These are phyloP conservation scores for Kingdonia uniflora DNA, from an alignment of 164 flowering plant genomes.

Conservation along the genomic window DNA sequence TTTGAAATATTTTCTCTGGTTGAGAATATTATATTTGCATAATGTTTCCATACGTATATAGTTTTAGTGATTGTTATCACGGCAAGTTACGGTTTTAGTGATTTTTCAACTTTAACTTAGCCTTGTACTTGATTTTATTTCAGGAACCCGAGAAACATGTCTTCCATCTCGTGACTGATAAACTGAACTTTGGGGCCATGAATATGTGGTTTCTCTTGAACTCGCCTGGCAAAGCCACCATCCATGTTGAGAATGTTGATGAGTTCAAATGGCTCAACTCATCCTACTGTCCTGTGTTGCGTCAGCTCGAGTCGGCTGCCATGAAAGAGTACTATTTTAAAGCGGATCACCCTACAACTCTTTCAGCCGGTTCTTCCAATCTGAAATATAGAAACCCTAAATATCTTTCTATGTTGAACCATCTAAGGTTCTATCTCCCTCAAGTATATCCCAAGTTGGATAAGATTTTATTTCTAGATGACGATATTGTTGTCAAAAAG, in stretches of 20 bases:
- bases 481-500: slow-evolving; percentile 97
- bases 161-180: slow-evolving; percentile 94
- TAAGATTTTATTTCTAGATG: slow-evolving; percentile 94
- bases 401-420: slow-evolving; percentile 97
- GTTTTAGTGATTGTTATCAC: no score
- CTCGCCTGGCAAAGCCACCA: slow-evolving; percentile 95
- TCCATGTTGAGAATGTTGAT: slow-evolving; percentile 96
- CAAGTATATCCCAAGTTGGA: slow-evolving; percentile 92
- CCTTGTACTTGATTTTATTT: slow-evolving; percentile 20
- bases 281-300: slow-evolving; percentile 87
- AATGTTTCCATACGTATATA: no score
- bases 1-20: no score
- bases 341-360: slow-evolving; percentile 78
- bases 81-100: no score
- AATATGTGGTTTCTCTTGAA: slow-evolving; percentile 98
- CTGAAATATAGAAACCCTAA: slow-evolving; percentile 94
- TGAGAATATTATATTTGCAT: no score
- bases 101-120: no score
- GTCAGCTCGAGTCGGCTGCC: slow-evolving; percentile 87
- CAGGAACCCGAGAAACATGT: slow-evolving; percentile 97
- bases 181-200: slow-evolving; percentile 96
- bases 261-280: slow-evolving; percentile 98
- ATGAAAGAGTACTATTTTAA: slow-evolving; percentile 97
- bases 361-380: slow-evolving; percentile 86
- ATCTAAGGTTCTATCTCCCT: slow-evolving; percentile 94